These are phyloP conservation scores for Geum urbanum DNA, from an alignment of 306 rosid species.

Conservation along the genomic window DNA sequence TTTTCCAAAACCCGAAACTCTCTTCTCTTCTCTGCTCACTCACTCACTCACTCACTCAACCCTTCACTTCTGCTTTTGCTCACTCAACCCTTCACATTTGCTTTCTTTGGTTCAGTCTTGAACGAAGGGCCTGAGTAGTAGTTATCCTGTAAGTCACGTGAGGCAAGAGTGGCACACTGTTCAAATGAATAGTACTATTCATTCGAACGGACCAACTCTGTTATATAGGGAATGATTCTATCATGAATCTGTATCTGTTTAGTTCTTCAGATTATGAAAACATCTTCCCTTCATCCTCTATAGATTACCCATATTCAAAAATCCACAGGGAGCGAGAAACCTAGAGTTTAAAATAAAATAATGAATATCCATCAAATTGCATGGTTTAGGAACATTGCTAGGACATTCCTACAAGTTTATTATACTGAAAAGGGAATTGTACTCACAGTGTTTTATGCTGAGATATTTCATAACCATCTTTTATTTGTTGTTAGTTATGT, in stretches of 20 bases:
- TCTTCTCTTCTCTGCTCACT: background rate
- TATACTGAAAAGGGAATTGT: too few species aligned
- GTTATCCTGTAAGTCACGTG: background rate
- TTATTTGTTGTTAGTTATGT: background rate
- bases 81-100: too few species aligned
- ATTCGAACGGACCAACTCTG: too few species aligned
- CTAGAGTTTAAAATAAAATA: too few species aligned
- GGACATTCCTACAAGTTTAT: too few species aligned
- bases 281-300: background rate
- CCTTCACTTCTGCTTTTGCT: too few species aligned
- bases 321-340: background rate
- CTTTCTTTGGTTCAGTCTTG: too few species aligned
- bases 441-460: too few species aligned
- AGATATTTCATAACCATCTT: background rate
- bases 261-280: background rate
- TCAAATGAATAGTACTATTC: too few species aligned
- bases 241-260: background rate
- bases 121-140: background rate
- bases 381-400: background rate
- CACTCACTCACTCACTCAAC: too few species aligned
- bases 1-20: background rate
- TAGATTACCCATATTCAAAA: background rate
- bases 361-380: background rate
- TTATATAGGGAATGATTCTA: background rate
- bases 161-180: too few species aligned